Evolutionary conservation across 2,329 filamentous ascomycete species (phyloP).

Genomic region (Mycosphaerelloides madeirae): DNA sequence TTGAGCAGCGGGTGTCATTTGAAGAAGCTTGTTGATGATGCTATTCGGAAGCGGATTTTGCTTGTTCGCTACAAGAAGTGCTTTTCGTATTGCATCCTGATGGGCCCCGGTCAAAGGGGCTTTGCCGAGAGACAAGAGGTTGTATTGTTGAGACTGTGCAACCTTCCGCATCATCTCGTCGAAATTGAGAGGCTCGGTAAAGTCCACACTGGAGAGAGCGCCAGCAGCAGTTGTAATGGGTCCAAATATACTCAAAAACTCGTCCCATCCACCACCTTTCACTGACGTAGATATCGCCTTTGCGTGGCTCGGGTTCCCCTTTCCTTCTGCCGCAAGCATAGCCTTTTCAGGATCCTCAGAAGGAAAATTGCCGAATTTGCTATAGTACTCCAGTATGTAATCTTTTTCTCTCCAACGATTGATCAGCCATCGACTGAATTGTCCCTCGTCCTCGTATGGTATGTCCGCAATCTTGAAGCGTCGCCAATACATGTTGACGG

Average conservation of each 20-base stretch:
- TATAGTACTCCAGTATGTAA: constrained; percentile 75
- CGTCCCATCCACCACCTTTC: constrained; percentile 47
- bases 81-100: constrained; percentile 30
- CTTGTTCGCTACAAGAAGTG: constrained; percentile 29
- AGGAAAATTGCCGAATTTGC: constrained; percentile 70
- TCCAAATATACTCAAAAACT: constrained; percentile 49
- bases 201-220: constrained; percentile 44
- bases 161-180: constrained; percentile 33
- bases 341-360: constrained; percentile 49
- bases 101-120: constrained; percentile 24
- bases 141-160: constrained; percentile 30
- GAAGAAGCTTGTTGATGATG: constrained; percentile 27
- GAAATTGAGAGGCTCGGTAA: constrained; percentile 34
- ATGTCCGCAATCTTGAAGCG: constrained; percentile 77
- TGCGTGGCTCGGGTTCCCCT: constrained; percentile 35
- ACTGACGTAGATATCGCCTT: constrained; percentile 47
- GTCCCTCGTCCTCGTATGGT: constrained; percentile 66
- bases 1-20: constrained; percentile 27
- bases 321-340: constrained; percentile 35
- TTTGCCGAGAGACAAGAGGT: constrained; percentile 25
- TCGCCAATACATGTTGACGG: constrained; percentile 95
- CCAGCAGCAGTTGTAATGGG: constrained; percentile 49
- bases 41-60: constrained; percentile 25
- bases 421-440: constrained; percentile 80
- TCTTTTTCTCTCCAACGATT: constrained; percentile 93